phyloP scores from a whole-genome alignment of 176 grass and related monocot genomes.

The Hordeum marinum region DNA sequence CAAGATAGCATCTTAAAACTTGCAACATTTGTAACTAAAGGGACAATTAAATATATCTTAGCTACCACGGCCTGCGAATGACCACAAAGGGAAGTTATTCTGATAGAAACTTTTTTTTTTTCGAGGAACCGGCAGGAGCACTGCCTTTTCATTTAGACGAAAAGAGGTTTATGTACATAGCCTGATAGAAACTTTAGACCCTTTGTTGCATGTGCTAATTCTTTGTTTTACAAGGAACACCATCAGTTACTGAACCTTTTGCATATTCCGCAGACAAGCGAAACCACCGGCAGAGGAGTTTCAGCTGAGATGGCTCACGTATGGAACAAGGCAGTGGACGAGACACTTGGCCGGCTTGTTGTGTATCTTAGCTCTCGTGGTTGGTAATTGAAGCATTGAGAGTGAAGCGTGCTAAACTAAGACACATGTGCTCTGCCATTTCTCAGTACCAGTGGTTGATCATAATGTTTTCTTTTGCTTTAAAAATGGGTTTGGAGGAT shows the following conservation, averaged over 20 bases:
- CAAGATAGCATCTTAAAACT: background rate
- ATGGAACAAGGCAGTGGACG: slow-evolving; percentile 57
- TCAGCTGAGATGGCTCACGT: slow-evolving; percentile 36
- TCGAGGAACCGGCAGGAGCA: too few species aligned
- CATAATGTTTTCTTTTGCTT: slow-evolving; percentile 2
- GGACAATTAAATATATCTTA: background rate
- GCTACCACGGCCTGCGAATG: background rate
- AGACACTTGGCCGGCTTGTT: slow-evolving; percentile 47
- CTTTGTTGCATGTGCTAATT: background rate
- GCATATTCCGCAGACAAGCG: slow-evolving; percentile 15
- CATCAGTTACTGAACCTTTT: background rate
- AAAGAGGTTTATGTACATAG: too few species aligned
- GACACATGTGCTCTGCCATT: background rate
- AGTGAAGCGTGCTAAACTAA: slow-evolving; percentile 8
- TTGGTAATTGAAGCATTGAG: slow-evolving; percentile 33
- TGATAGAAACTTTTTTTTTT: background rate
- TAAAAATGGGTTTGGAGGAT: background rate
- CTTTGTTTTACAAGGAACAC: background rate
- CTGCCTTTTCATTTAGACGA: too few species aligned
- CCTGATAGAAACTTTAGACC: background rate
- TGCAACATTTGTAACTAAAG: background rate
- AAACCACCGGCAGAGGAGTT: background rate
- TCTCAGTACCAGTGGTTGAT: background rate
- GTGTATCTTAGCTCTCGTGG: slow-evolving; percentile 55
- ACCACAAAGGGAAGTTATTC: background rate